Evolutionary conservation across 208 protist species (phyloP), one percentile per base, ranked within the genome.

Genomic region (Sergeia podlipaevii): DNA sequence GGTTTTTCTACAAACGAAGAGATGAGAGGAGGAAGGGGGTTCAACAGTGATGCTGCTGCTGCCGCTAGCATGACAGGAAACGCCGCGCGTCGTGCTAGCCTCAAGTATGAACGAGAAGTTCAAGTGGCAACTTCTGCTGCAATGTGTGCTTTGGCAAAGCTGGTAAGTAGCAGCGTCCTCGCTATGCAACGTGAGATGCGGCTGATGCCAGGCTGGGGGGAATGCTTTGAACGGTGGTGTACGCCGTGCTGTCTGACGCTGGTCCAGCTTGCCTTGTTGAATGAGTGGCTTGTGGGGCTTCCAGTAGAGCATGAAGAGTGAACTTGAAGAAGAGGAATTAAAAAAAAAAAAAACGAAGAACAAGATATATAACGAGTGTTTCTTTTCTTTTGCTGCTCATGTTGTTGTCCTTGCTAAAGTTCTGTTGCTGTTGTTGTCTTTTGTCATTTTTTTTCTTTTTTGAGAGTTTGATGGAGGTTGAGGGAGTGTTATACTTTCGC

Each of bases 231-330:
- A 24, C 17, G 29, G 17, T 89, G 85, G 85, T 70, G 72, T 11
- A 50, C 70, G 4, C 46, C 48, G 17, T 86, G 82, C 60, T 80
- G 83, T 37, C 64, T 58, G 18, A 65, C 76, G 7, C 64, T 93
- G 48, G 74, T 89, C 11, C 66, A 89, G 55, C 55, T 90, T 21
- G 86, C 70, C 17, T 28, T 89, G 15, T 52, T 93, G 37, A 93
- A 93, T 55, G 65, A 60, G 36, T 93, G 86, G 86, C 43, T 93
- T 29, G 70, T 74, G 41, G 70, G 77, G 30, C 62, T 73, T 23
- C 10, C 37, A 37, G 15, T 58, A 21, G 28, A 52, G n/a, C n/a
- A n/a, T n/a, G n/a, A n/a, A n/a, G n/a, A n/a, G n/a, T n/a, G n/a
- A n/a, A n/a, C n/a, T n/a, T n/a, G n/a, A n/a, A n/a, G n/a, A n/a